Conservation (phyloP, 2,329 filamentous ascomycete genomes). For the Sarocladiaceae sp. region DNA sequence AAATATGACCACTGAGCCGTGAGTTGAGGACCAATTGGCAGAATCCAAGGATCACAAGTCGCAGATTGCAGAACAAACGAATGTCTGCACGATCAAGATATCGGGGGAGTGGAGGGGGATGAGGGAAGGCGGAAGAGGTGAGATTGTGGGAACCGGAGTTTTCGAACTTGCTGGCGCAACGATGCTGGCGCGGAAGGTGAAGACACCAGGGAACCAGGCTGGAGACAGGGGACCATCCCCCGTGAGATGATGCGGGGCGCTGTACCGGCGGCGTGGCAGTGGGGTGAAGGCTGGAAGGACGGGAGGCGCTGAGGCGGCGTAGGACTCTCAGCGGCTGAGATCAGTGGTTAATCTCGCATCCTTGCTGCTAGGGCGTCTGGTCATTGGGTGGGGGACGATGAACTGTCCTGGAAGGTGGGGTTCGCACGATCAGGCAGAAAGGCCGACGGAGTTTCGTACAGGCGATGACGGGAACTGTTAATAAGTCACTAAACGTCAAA, state of each 20-base stretch:
- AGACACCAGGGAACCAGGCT: background rate
- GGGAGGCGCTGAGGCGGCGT: too few relatives aligned
- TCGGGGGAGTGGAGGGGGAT: constrained; percentile 4
- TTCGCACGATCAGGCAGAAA: constrained; percentile 6
- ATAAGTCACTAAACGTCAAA: too few relatives aligned
- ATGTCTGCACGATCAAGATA: constrained; percentile 4
- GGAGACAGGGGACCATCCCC: background rate
- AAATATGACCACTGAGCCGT: background rate
- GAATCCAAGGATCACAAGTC: background rate
- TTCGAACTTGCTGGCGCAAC: constrained; percentile 1
- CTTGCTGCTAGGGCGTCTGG: background rate
- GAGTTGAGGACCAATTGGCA: background rate
- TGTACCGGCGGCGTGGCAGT: constrained; percentile 6
- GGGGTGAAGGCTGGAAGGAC: too few relatives aligned
- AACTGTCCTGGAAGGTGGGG: background rate
- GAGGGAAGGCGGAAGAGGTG: background rate
- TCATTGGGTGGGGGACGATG: background rate
- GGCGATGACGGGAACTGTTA: too few relatives aligned
- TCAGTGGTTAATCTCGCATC: constrained; percentile 8
- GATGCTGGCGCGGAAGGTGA: background rate
- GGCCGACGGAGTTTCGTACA: too few relatives aligned
- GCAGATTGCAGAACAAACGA: constrained; percentile 6
- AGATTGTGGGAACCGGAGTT: constrained; percentile 5
- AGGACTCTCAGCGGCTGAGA: constrained; percentile 3
- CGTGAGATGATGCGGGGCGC: constrained; percentile 4